Conservation (phyloP, 306 rosid genomes). For the Comarum palustre region DNA sequence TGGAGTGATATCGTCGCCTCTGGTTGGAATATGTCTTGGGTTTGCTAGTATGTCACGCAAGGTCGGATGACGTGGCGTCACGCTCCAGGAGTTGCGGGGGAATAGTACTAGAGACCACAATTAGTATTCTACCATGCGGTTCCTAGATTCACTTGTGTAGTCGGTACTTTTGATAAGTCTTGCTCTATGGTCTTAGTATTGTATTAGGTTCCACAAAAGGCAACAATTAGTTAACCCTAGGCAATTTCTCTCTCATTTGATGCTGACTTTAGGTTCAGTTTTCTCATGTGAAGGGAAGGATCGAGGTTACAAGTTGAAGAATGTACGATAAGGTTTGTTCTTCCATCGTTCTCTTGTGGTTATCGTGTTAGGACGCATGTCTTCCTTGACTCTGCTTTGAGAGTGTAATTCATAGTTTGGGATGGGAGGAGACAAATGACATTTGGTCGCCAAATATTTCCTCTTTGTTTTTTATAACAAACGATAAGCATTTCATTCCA, state of each 20-base stretch:
- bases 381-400: too few species aligned
- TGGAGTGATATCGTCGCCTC: not conserved
- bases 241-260: not conserved
- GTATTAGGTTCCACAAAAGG: not conserved
- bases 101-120: not conserved
- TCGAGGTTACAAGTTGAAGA: not conserved
- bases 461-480: too few species aligned
- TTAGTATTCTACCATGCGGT: not conserved
- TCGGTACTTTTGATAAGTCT: not conserved
- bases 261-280: not conserved
- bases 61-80: constrained; percentile 37
- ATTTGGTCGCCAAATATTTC: too few species aligned
- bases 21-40: not conserved
- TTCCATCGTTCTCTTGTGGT: not conserved
- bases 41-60: constrained; percentile 22
- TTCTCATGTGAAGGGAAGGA: not conserved
- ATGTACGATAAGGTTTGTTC: not conserved
- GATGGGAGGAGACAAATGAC: too few species aligned
- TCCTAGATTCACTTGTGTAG: constrained; percentile 6
- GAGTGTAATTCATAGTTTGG: not conserved
- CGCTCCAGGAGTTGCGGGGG: constrained; percentile 44
- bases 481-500: too few species aligned
- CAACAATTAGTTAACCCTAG: not conserved
- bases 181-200: not conserved
- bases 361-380: not conserved